Evolutionary conservation across 441 rosid genomes (phyloP).

Genomic region (Gossypium aridum): DNA sequence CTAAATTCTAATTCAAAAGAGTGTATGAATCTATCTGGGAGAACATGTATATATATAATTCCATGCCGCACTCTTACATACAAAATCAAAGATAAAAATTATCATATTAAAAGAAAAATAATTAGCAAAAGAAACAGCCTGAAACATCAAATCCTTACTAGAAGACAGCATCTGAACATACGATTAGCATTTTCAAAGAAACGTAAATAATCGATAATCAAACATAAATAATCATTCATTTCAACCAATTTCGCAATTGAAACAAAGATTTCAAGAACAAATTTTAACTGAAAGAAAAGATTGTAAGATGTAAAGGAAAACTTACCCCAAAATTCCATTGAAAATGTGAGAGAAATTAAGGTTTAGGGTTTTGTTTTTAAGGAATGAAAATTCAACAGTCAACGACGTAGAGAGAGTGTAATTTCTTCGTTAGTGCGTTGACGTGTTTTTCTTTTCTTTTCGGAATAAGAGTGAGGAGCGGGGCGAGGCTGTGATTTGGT

Average conservation of each 20-base stretch:
- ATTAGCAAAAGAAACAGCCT: not conserved
- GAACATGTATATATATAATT: not conserved
- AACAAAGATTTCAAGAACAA: not conserved
- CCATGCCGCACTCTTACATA: not conserved
- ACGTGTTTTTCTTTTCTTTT: too few species aligned
- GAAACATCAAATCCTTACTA: not conserved
- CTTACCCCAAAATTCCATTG: slow-evolving; percentile 14
- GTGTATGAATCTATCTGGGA: too few species aligned
- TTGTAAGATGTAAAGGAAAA: not conserved
- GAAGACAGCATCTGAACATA: not conserved
- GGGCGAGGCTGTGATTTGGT: not conserved
- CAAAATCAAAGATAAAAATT: not conserved
- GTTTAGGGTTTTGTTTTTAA: not conserved
- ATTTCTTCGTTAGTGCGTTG: not conserved
- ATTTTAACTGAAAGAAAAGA: not conserved
- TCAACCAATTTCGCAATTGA: not conserved
- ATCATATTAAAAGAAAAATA: not conserved
- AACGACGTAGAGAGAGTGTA: not conserved
- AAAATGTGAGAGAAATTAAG: not conserved
- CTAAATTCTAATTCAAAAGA: not conserved
- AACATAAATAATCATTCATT: not conserved
- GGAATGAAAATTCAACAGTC: not conserved
- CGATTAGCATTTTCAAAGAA: not conserved
- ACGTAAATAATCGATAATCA: not conserved
- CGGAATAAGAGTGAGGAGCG: not conserved